These are phyloP conservation scores for Tulasnella calospora DNA, from an alignment of 768 basidiomycete genomes.

Conservation along the genomic window DNA sequence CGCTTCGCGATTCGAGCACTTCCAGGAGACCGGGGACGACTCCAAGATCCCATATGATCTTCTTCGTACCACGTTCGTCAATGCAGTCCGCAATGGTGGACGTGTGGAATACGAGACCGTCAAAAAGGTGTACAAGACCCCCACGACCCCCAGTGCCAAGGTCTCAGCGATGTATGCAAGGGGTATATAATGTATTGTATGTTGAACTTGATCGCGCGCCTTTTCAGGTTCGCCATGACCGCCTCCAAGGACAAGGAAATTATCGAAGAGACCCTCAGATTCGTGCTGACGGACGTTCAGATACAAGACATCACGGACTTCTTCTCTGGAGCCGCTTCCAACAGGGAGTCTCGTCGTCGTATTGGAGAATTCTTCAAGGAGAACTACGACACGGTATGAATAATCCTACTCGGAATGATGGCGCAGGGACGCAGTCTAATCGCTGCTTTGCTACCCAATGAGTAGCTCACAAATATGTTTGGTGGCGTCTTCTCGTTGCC, in stretches of 20 bases:
- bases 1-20: slow-evolving; percentile 61
- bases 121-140: slow-evolving; percentile 61
- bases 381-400: slow-evolving; percentile 57
- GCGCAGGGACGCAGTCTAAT: background rate
- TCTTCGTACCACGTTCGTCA: slow-evolving; percentile 44
- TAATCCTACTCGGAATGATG: background rate
- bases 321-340: slow-evolving; percentile 54
- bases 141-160: slow-evolving; percentile 67
- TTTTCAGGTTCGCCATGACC: slow-evolving; percentile 58
- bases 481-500: slow-evolving; percentile 62
- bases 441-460: background rate
- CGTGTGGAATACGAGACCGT: slow-evolving; percentile 67
- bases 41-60: slow-evolving; percentile 78
- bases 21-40: slow-evolving; percentile 66
- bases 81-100: slow-evolving; percentile 68
- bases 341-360: slow-evolving; percentile 51
- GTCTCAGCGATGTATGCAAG: slow-evolving; percentile 60
- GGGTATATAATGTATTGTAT: background rate
- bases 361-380: slow-evolving; percentile 62
- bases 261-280: slow-evolving; percentile 56
- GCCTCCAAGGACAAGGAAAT: slow-evolving; percentile 53
- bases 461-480: slow-evolving; percentile 60
- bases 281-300: slow-evolving; percentile 48
- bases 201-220: background rate
- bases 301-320: slow-evolving; percentile 49